Base-by-base conservation (phyloP, 345 rosid species). In the Populus pruinosa region DNA sequence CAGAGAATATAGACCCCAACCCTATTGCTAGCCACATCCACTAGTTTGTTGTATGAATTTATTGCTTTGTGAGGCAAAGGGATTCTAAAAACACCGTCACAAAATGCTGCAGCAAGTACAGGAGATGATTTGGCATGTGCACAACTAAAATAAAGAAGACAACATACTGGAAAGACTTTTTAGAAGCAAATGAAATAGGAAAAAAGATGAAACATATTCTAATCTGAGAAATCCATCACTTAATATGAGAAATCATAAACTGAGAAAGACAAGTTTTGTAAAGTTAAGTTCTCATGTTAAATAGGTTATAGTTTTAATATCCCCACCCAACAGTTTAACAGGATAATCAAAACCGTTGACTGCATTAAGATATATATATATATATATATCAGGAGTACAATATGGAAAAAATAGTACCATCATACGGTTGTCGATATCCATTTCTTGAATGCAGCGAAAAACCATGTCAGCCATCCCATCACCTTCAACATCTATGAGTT, bases 381-480 rank as follows among this genome's bases (percentile, higher is more conserved):
- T 25, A 25, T 25, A 25, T 27, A 67, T 36, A 67, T 29, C 63
- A 6, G 47, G 31, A 27, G 53, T 44, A 78, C 14, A 23, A 38
- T 9, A 76, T 49, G 53, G 39, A 81, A 55, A 67, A 13, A 72
- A 63, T 25, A 41, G 56, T 88, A 96, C 98, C 94, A 83, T 91
- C 98, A 96, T 93, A 36, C 99, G 89, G 80, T 93, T 96, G 87
- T 96, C 98, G 33, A 93, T 93, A 88, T 96, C 99, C 99, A 96
- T 93, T 90, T 96, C 99, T 87, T 93, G 98, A 82, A 96, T 93
- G 87, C 99, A 96, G 82, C 92, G 98, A 80, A 96, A 95, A 78
- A 93, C 99, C 99, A 93, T 96, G 79, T 96, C 98, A 80, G 99
- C 99, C 97, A 93, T 91, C 70, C 99, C 99, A 90, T 96, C 99